These are phyloP conservation scores for Daldinia childiae DNA, from an alignment of 495 filamentous ascomycete species.

Conservation along the genomic window DNA sequence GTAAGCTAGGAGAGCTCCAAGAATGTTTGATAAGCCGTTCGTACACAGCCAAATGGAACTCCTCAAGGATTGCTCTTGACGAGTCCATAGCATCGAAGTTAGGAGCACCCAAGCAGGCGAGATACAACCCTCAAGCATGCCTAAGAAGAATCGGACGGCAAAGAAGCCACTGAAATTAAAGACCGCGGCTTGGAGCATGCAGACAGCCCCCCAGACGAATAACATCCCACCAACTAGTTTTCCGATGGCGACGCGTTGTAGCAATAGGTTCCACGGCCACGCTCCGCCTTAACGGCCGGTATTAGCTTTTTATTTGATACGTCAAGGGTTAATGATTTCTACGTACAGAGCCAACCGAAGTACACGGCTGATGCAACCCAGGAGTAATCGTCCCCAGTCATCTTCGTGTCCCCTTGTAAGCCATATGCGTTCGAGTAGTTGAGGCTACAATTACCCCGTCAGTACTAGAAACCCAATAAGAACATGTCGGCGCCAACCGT, in stretches of 20 bases:
- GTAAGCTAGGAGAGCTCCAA: conserved; percentile 39
- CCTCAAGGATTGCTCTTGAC: conserved; percentile 38
- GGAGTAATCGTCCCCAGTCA: conserved; percentile 47
- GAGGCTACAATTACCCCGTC: conserved; percentile 15
- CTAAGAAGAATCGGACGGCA: conserved; percentile 49
- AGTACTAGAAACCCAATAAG: neutral
- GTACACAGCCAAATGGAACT: conserved; percentile 42
- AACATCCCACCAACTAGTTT: conserved; percentile 47
- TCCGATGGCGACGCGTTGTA: conserved; percentile 47
- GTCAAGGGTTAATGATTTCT: neutral
- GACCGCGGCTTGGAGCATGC: conserved; percentile 45
- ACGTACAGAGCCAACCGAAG: conserved; percentile 48
- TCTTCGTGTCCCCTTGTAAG: conserved; percentile 45
- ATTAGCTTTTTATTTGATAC: conserved; percentile 10
- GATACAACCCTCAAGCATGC: conserved; percentile 49
- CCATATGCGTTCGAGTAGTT: conserved; percentile 47
- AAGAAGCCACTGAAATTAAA: conserved; percentile 47
- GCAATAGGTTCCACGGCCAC: conserved; percentile 48
- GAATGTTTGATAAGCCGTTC: conserved; percentile 39
- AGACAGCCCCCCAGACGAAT: conserved; percentile 48
- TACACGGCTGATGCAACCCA: conserved; percentile 49
- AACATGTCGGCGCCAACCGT: conserved; percentile 30
- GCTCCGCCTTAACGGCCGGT: conserved; percentile 31
- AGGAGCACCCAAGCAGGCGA: conserved; percentile 47
- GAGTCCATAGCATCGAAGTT: conserved; percentile 45